These are phyloP conservation scores for Cladorrhinum sp. DNA, from an alignment of 2,329 filamentous ascomycete genomes.

Conservation along the genomic window DNA sequence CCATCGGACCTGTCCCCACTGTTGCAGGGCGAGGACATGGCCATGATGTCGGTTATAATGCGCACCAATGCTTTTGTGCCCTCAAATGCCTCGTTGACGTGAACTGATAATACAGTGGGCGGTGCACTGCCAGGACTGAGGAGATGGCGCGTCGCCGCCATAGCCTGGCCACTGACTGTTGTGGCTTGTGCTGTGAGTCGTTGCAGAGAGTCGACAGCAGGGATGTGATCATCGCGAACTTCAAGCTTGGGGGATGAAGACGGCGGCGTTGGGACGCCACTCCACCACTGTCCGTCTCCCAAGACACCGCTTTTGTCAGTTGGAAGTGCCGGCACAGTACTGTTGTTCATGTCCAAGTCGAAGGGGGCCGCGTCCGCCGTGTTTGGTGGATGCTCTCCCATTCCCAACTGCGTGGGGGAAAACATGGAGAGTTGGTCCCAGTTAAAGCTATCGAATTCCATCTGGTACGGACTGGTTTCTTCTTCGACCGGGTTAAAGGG, in stretches of 20 bases:
- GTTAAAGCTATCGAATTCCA: neutral
- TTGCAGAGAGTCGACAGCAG: neutral
- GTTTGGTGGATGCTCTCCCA: too few relatives aligned
- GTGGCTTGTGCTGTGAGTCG: neutral
- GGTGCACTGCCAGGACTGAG: neutral
- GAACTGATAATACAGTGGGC: neutral
- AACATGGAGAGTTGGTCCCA: neutral
- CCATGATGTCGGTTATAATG: neutral
- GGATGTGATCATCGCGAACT: neutral
- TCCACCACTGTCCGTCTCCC: neutral
- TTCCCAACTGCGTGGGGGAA: neutral
- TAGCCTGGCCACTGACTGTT: neutral
- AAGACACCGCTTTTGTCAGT: neutral
- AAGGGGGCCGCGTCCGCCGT: neutral
- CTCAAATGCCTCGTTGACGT: neutral
- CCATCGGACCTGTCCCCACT: neutral
- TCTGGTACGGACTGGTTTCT: neutral
- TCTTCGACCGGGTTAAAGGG: neutral
- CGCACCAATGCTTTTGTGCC: neutral
- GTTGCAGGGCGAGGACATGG: neutral
- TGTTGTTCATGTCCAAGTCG: neutral
- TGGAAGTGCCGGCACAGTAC: neutral
- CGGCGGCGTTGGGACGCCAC: neutral
- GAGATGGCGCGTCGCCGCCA: neutral
- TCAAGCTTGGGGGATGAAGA: neutral